These are phyloP conservation scores for Huntiella savannae DNA, from an alignment of 2,329 filamentous ascomycete species.

Conservation along the genomic window DNA sequence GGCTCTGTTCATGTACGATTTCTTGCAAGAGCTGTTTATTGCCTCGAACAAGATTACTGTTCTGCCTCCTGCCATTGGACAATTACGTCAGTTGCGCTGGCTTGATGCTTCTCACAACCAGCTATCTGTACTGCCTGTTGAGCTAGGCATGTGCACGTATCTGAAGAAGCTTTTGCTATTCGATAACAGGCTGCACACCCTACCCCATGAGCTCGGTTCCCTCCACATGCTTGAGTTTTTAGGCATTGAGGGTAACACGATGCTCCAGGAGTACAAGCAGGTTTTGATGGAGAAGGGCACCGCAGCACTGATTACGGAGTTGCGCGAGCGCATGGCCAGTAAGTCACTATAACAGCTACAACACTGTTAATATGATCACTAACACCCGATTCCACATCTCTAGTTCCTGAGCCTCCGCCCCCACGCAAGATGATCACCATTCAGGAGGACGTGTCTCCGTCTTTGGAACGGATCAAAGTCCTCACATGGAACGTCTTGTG, in stretches of 20 bases:
- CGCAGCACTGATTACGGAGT: constrained; percentile 59
- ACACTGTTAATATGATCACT: not conserved
- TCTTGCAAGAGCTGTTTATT: constrained; percentile 81
- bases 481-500: constrained; percentile 93
- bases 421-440: constrained; percentile 66
- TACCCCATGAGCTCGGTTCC: constrained; percentile 77
- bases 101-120: constrained; percentile 84
- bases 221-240: constrained; percentile 75
- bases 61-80: constrained; percentile 65
- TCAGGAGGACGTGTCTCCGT: constrained; percentile 40
- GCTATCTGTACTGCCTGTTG: constrained; percentile 60
- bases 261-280: constrained; percentile 57
- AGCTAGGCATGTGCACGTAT: constrained; percentile 93
- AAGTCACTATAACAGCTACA: constrained; percentile 21
- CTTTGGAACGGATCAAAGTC: constrained; percentile 56
- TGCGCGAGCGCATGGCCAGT: constrained; percentile 76
- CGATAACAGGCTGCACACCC: constrained; percentile 66
- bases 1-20: constrained; percentile 69
- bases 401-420: constrained; percentile 59
- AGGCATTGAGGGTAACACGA: constrained; percentile 79
- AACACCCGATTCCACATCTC: not conserved
- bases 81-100: constrained; percentile 60
- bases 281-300: constrained; percentile 78
- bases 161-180: constrained; percentile 72
- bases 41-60: constrained; percentile 76